A percentile compares a stretch with the other conserved stretches of the same genome.
phyloP scores from a whole-genome alignment of 2,329 filamentous ascomycete species.

The Kalmusia sp. region DNA sequence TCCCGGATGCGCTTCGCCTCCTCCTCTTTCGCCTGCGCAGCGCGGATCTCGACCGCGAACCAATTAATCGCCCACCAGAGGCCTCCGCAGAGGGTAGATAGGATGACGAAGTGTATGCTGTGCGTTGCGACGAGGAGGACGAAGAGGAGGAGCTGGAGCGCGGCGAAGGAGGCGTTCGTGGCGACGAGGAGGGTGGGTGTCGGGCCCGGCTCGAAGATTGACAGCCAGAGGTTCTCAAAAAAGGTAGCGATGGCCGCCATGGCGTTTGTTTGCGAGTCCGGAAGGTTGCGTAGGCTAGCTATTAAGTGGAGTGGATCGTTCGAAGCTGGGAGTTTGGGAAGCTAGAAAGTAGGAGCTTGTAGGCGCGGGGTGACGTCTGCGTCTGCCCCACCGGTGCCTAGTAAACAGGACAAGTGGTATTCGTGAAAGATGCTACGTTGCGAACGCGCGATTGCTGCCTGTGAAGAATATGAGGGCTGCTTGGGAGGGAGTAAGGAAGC shows the following conservation, averaged over 20 bases:
- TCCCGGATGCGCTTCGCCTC: slow-evolving; percentile 56
- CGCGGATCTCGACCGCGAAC: slow-evolving; percentile 76
- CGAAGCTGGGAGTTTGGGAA: slow-evolving; percentile 7
- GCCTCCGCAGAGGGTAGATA: slow-evolving; percentile 79
- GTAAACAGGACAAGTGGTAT: slow-evolving; percentile 21
- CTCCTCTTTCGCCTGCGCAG: slow-evolving; percentile 55
- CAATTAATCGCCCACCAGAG: slow-evolving; percentile 97
- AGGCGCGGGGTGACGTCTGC: slow-evolving; percentile 20
- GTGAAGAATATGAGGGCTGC: background rate
- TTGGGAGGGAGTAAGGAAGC: background rate
- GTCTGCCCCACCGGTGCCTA: slow-evolving; percentile 31
- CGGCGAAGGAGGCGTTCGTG: slow-evolving; percentile 87
- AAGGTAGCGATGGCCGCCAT: slow-evolving; percentile 62
- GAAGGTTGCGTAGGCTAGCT: background rate
- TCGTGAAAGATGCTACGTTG: slow-evolving; percentile 17
- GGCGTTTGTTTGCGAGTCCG: slow-evolving; percentile 8
- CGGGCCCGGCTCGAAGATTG: slow-evolving; percentile 90
- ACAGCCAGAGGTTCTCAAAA: slow-evolving; percentile 82
- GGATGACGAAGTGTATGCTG: slow-evolving; percentile 85
- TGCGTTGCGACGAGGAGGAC: slow-evolving; percentile 79
- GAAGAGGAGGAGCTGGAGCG: slow-evolving; percentile 80
- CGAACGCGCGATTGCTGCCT: slow-evolving; percentile 8
- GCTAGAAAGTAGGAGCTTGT: slow-evolving; percentile 7
- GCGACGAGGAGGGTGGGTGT: slow-evolving; percentile 88
- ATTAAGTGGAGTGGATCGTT: background rate